Evolutionary conservation across 129 eudicot genomes (phyloP).

Genomic region (Lonicera japonica): DNA sequence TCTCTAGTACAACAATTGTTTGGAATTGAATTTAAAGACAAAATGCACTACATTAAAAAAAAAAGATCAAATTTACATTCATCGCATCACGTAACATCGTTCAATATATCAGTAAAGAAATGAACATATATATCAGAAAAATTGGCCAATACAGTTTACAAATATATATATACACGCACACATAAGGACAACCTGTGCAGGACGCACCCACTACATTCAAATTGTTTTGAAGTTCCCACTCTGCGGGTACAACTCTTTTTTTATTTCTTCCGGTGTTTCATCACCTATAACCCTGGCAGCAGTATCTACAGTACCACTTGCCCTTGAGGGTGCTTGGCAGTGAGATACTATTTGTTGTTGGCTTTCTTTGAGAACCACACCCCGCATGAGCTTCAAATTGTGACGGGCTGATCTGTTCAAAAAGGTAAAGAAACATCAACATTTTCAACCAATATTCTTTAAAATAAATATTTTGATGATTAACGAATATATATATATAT

Average conservation of each 20-base stretch:
- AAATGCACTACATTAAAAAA: too few relatives aligned
- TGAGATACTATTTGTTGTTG: slow-evolving; percentile 74
- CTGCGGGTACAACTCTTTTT: slow-evolving; percentile 64
- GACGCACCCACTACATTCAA: slow-evolving; percentile 54
- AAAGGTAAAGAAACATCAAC: slow-evolving; percentile 10
- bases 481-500: background rate
- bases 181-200: slow-evolving; percentile 90
- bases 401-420: slow-evolving; percentile 83
- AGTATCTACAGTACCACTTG: slow-evolving; percentile 69
- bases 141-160: too few relatives aligned
- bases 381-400: slow-evolving; percentile 97
- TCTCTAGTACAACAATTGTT: too few relatives aligned
- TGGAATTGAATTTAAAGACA: too few relatives aligned
- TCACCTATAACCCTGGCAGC: too few relatives aligned
- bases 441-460: background rate
- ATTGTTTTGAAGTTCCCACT: slow-evolving; percentile 37
- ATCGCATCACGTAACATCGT: too few relatives aligned
- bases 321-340: slow-evolving; percentile 45
- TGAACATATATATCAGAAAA: background rate
- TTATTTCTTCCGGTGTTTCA: too few relatives aligned
- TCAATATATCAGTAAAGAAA: too few relatives aligned
- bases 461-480: too few relatives aligned
- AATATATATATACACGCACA: too few relatives aligned
- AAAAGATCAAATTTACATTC: too few relatives aligned
- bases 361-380: slow-evolving; percentile 76